phyloP scores from a whole-genome alignment of 352 stramenopile species.

The Pythium guiyangense region DNA sequence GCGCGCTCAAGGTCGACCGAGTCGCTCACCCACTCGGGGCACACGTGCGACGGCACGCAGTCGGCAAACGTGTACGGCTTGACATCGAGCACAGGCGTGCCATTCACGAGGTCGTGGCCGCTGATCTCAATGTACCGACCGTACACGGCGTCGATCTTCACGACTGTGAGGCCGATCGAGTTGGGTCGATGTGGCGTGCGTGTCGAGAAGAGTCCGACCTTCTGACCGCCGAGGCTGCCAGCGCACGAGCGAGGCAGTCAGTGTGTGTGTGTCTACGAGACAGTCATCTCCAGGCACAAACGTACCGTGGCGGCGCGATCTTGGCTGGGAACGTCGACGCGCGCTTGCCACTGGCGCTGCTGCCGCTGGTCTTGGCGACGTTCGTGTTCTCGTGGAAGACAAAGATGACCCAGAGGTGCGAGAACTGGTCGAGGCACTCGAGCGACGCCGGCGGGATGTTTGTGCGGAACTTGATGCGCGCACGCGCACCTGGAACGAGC shows the following conservation, averaged over 20 bases:
- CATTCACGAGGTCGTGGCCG: slow-evolving; percentile 93
- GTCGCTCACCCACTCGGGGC: slow-evolving; percentile 68
- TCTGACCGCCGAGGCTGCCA: slow-evolving; percentile 58
- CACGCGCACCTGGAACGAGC: slow-evolving; percentile 59
- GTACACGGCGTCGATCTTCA: slow-evolving; percentile 87
- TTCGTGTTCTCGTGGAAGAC: slow-evolving; percentile 92
- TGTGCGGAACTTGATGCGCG: slow-evolving; percentile 72
- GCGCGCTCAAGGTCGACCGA: slow-evolving; percentile 38
- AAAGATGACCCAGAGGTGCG: slow-evolving; percentile 89
- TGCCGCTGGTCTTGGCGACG: slow-evolving; percentile 26
- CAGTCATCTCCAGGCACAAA: background rate
- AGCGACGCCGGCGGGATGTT: slow-evolving; percentile 70
- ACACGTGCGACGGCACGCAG: slow-evolving; percentile 45
- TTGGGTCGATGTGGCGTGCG: slow-evolving; percentile 96
- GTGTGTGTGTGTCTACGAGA: background rate
- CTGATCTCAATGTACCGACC: slow-evolving; percentile 85
- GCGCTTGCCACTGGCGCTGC: slow-evolving; percentile 21
- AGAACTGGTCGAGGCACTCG: slow-evolving; percentile 82
- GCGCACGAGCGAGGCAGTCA: background rate
- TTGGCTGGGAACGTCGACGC: slow-evolving; percentile 70
- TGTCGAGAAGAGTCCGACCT: slow-evolving; percentile 95
- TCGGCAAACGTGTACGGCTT: slow-evolving; percentile 96
- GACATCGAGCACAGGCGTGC: slow-evolving; percentile 97
- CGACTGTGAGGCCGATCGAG: slow-evolving; percentile 90
- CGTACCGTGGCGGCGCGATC: slow-evolving; percentile 59